Conservation (phyloP, 371 early-diverging fungal species). For the Mortierella sp. region DNA sequence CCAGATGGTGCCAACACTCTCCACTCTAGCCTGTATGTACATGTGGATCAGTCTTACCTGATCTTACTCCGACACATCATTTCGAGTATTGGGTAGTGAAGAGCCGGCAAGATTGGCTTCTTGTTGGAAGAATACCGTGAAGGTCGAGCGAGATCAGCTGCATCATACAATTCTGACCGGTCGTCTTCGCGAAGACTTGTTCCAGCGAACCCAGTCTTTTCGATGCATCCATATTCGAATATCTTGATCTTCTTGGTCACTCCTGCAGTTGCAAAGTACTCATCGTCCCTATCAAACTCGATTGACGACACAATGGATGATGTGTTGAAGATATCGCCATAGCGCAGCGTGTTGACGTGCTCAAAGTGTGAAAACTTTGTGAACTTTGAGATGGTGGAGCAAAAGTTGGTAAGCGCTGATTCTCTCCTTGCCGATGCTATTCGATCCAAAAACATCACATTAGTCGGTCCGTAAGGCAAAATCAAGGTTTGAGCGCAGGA, state of each 20-base stretch:
- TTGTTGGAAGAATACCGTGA: slow-evolving; percentile 36
- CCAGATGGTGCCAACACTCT: too few relatives aligned
- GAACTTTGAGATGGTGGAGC: slow-evolving; percentile 74
- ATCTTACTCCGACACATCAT: slow-evolving; percentile 69
- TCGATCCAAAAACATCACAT: slow-evolving; percentile 3
- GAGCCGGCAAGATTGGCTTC: slow-evolving; percentile 47
- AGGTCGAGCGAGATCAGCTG: slow-evolving; percentile 13
- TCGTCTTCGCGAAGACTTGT: slow-evolving; percentile 35
- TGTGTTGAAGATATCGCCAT: slow-evolving; percentile 72
- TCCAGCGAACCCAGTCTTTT: slow-evolving; percentile 58
- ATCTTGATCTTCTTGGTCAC: slow-evolving; percentile 92
- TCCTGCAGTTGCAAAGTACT: slow-evolving; percentile 93
- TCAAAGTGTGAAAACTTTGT: slow-evolving; percentile 72
- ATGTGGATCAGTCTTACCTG: too few relatives aligned
- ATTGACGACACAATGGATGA: slow-evolving; percentile 91
- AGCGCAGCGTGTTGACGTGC: slow-evolving; percentile 78
- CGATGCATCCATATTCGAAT: slow-evolving; percentile 79
- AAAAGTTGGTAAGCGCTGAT: slow-evolving; percentile 60
- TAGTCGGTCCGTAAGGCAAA: too few relatives aligned
- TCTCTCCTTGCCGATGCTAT: slow-evolving; percentile 43
- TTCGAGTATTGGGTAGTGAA: slow-evolving; percentile 74
- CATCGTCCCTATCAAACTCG: slow-evolving; percentile 92
- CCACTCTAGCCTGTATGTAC: too few relatives aligned
- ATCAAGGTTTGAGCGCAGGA: too few relatives aligned
- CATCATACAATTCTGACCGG: slow-evolving; percentile 34